phyloP scores from a whole-genome alignment of 768 basidiomycete genomes.

The Calocera viscosa region DNA sequence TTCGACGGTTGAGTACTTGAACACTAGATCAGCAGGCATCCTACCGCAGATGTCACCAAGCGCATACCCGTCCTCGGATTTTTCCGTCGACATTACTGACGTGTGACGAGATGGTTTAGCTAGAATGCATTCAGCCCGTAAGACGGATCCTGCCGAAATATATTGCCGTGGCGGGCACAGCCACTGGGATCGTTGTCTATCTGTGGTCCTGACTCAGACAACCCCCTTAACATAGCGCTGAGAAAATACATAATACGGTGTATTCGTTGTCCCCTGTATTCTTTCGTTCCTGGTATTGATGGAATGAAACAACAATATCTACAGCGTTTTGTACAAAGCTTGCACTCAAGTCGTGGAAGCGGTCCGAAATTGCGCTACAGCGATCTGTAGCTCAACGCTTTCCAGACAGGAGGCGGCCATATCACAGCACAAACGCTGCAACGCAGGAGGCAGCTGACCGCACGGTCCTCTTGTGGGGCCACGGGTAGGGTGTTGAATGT shows the following conservation, averaged over 20 bases:
- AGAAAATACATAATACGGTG: too few species aligned
- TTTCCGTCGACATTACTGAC: background rate
- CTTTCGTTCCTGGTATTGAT: too few species aligned
- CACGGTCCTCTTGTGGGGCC: constrained; percentile 71
- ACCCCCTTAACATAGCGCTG: too few species aligned
- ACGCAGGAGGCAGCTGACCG: constrained; percentile 39
- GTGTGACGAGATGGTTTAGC: too few species aligned
- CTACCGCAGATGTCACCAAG: background rate
- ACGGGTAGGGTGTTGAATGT: constrained; percentile 57
- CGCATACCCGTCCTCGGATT: background rate
- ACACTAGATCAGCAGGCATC: background rate
- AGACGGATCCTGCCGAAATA: too few species aligned
- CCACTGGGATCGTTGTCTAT: too few species aligned
- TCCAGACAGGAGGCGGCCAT: background rate
- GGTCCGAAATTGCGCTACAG: background rate
- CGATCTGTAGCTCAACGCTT: background rate
- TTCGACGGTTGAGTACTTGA: constrained; percentile 44
- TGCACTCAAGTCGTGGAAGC: constrained; percentile 3
- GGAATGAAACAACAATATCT: too few species aligned
- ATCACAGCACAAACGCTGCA: background rate
- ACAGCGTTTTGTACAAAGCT: too few species aligned
- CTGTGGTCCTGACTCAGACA: too few species aligned
- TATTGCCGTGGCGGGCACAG: too few species aligned
- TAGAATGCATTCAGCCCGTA: too few species aligned
- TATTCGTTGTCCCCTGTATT: too few species aligned